Base-by-base conservation (phyloP, 2,329 filamentous ascomycete species). In the Aspergillus fumigatus region DNA sequence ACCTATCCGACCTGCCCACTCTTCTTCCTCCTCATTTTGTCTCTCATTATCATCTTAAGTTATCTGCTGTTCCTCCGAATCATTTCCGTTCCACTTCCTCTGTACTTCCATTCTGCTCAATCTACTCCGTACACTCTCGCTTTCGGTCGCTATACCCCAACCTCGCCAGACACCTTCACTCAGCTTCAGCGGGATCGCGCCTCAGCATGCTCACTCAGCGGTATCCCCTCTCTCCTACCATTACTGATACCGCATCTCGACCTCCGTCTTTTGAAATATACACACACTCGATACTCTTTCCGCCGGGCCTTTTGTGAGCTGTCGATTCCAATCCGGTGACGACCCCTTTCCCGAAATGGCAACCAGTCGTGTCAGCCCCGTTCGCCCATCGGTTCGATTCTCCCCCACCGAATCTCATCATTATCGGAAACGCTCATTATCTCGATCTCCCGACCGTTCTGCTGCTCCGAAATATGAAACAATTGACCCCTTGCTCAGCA, bases 401-500 rank as follows among this genome's bases (percentile, higher is more conserved):
- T 65, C 62, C 48, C 62, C 69, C 54, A 59, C 65, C 17, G 60
- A 64, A 38, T 60, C 64, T 21, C 68, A 68, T 32, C 62, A 66
- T 10, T 65, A 67, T 54, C 71, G 74, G 9, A 17, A 38, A 38
- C 68, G 65, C 26, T 71, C 73, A 50, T 67, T 70, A n/a, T 71
- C 74, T 26, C 68, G 69, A 48, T 75, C 73, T 23, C 73, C 75
- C 17, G 71, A 73, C 23, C 70, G 74, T 57, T 71, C 64, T 55
- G 63, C 67, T 19, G 64, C 68, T 19, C 71, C 75, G 14, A 63
- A 71, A 48, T 71, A 72, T 50, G 67, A 73, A 56, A 70, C 75
- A 41, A 65, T 75, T 41, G 77, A 80, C 53, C 78, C 77, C 53
- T 68, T 84, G 8, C 75, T 83, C 45, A 77, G 76, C 56, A 80